Evolutionary conservation across 176 grass and related monocot species (phyloP), one percentile per base, ranked within the genome.

Genomic region (Musa troglodytarum): DNA sequence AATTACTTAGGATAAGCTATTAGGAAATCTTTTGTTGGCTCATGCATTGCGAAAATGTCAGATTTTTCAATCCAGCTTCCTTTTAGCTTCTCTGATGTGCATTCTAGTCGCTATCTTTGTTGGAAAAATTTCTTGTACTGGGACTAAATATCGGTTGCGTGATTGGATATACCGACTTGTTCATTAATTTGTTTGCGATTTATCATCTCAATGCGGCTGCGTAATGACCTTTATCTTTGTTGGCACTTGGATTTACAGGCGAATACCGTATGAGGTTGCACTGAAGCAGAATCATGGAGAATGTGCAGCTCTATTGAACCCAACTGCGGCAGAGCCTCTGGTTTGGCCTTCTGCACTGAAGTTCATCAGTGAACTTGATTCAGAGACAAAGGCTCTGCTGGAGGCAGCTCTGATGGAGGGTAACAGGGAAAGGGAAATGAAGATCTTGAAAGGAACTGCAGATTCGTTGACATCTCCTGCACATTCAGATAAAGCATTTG

Each of bases 341-440:
- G 86, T 88, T 67, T 88, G 86, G 86, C 86, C 86, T 70, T 88
- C 86, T 64, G 73, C 85, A 19, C 74, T 84, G 19, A 88, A 88
- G 79, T 88, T 88, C 67, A 88, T 88, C 25, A 84, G 78, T 50
- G 86, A 88, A 69, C 79, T 88, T 53, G 79, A 84, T 67, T 63
- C 49, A 16, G 81, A 78, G 66, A 78, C 86, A 53, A 88, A 88
- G 69, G 15, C 65, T 65, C 73, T 88, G 49, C 63, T 88, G 10
- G 86, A 88, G 73, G 81, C 73, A 10, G 82, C 86, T 50, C 68
- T 88, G n/a, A 81, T 88, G 86, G 81, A 88, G 29, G 82, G 81
- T 19, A 88, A 88, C 79, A 83, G 75, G 72, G 78, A 84, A 62
- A 88, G 86, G 64, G 85, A 88, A 78, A 84, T 81, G 78, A 88